Percentiles rank a stretch among this genome's conserved stretches.
These are phyloP conservation scores for Steccherinum ochraceum DNA, from an alignment of 768 basidiomycete genomes.

Conservation along the genomic window DNA sequence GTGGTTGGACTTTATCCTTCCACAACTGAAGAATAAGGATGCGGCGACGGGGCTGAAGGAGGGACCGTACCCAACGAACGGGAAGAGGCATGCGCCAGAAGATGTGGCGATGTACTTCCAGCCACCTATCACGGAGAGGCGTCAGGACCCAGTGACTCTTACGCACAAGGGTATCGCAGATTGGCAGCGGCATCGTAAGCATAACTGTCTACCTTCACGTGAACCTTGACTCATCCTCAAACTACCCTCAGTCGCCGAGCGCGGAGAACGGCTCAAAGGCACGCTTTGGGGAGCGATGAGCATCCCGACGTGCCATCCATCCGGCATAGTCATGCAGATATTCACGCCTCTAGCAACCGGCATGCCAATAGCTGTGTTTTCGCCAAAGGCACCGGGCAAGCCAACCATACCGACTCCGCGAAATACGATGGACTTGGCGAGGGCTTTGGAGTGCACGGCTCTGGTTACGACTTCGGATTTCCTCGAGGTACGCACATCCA, in stretches of 20 bases:
- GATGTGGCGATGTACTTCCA: not conserved
- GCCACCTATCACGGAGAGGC: not conserved
- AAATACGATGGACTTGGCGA: constrained; percentile 7
- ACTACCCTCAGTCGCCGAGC: no score
- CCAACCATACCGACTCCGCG: constrained; percentile 18
- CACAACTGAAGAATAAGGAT: not conserved
- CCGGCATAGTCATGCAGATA: constrained; percentile 1
- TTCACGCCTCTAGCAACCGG: constrained; percentile 7
- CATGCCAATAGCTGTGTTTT: constrained; percentile 15
- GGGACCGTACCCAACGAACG: not conserved
- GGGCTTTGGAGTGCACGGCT: constrained; percentile 7
- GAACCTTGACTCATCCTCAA: no score
- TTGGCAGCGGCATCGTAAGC: no score
- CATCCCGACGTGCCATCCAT: constrained; percentile 20
- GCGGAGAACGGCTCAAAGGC: no score
- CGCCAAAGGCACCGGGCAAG: constrained; percentile 17
- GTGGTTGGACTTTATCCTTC: not conserved
- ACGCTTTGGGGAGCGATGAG: no score
- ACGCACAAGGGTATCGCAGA: not conserved
- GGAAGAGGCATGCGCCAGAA: not conserved
- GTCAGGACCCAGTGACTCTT: not conserved
- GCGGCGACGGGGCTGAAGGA: not conserved
- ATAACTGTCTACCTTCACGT: no score
- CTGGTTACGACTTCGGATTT: constrained; percentile 18
- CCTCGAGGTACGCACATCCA: constrained; percentile 21